Base-by-base conservation (phyloP, 1,284 basidiomycete genomes). In the Leccinum pachyderme region DNA sequence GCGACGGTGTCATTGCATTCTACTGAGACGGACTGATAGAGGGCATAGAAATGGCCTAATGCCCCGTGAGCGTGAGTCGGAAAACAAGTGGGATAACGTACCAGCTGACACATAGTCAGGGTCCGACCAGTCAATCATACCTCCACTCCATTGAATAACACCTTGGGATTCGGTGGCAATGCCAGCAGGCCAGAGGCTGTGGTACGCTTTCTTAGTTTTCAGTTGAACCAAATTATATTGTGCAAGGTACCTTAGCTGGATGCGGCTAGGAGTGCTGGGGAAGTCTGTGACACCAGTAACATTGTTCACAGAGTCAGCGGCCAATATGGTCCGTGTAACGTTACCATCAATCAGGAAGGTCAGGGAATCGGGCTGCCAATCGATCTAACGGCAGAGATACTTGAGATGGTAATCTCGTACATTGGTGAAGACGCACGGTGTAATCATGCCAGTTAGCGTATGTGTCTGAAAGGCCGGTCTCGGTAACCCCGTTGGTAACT, bases 171-270 rank as follows among this genome's bases (percentile, higher is more conserved):
- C 78, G 7, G 75, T 66, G 43, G 76, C 54, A 64, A 88, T 84
- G 37, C 91, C 91, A 2, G 87, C 86, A 22, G 90, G 86, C 90
- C 91, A 93, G 56, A 93, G 63, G 53, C 84, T 86, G 61, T n/a
- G 4, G 4, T 32, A 43, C 41, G 12, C 9, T n/a, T 49, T 7
- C 45, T 53, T 50, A 58, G 49, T 22, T 48, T 18, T 53, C 52
- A 27, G 29, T 25, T 2, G 24, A 29, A 56, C 9, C 28, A 18
- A 35, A 43, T 44, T 8, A 27, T 28, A 13, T 37, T 29, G 12
- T 39, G 51, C 5, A 31, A 37, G 11, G 49, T 67, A 84, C 84
- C 87, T 90, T 56, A 93, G 72, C 70, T 93, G 88, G 35, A 93
- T 79, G 44, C 88, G 82, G 15, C 88, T 82, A 1, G 91, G 91